Conservation (phyloP, 331 rosid species). For the Pyrus hybrid region DNA sequence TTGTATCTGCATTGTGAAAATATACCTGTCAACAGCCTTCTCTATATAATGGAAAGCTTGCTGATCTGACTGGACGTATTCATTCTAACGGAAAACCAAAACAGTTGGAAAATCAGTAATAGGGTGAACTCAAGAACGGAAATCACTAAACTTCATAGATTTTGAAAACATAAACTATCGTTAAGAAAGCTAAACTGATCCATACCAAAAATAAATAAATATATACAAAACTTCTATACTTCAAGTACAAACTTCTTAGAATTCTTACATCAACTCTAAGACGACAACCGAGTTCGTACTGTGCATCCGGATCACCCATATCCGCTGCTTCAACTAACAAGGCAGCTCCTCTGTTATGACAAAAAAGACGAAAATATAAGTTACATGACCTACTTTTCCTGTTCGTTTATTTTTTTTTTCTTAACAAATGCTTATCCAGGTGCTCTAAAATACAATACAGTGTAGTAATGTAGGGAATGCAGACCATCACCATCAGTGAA, state of each 20-base stretch:
- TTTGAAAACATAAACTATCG: background rate
- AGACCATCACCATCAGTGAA: background rate
- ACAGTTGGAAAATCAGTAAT: background rate
- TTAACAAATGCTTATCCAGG: too few relatives aligned
- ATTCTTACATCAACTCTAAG: constrained; percentile 70
- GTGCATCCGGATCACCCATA: constrained; percentile 87
- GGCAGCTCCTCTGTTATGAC: constrained; percentile 68
- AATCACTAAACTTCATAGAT: background rate
- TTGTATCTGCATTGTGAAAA: constrained; percentile 10
- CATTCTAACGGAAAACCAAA: constrained; percentile 40
- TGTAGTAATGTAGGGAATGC: background rate
- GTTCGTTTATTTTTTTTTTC: too few relatives aligned
- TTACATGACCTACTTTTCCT: background rate
- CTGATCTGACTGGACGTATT: constrained; percentile 72
- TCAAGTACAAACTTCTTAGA: background rate
- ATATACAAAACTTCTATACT: background rate
- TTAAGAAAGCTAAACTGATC: background rate
- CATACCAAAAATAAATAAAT: background rate
- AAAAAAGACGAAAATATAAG: background rate
- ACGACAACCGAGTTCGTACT: constrained; percentile 75
- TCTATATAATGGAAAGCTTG: constrained; percentile 89
- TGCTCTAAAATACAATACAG: too few relatives aligned
- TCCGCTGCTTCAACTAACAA: constrained; percentile 86
- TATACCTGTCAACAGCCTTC: constrained; percentile 86
- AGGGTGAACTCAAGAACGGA: background rate